A percentile compares a stretch with the other conserved stretches of the same genome.
Conservation (phyloP, 164 flowering plant genomes). For the Stephania cephalantha region DNA sequence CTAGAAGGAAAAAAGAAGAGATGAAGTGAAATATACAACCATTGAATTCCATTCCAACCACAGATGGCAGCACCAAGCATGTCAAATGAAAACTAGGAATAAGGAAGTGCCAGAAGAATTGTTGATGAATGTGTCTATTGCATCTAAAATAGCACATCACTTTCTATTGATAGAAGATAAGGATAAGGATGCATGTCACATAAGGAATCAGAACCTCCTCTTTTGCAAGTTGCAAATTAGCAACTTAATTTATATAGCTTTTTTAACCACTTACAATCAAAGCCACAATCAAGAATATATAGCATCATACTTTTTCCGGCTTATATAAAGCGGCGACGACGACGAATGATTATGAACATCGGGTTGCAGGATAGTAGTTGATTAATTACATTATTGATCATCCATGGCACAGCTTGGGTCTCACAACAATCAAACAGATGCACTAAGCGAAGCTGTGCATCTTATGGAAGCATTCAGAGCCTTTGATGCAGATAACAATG, state of each 20-base stretch:
- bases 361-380: neutral
- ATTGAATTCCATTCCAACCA: neutral
- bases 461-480: constrained; percentile 48
- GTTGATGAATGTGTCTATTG: neutral
- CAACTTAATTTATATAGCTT: neutral
- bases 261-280: constrained; percentile 8
- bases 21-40: neutral
- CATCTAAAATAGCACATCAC: neutral
- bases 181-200: constrained; percentile 1
- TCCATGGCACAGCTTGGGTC: constrained; percentile 34
- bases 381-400: neutral
- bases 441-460: constrained; percentile 31
- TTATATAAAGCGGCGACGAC: constrained; percentile 7
- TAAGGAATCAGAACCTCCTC: constrained; percentile 5
- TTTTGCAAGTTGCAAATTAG: neutral
- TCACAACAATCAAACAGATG: constrained; percentile 31
- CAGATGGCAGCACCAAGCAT: neutral
- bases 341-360: neutral
- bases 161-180: neutral
- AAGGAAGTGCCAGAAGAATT: neutral
- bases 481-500: constrained; percentile 53
- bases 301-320: constrained; percentile 4
- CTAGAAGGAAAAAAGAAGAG: neutral
- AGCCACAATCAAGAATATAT: constrained; percentile 4
- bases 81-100: no score